Evolutionary conservation across 2,329 filamentous ascomycete species (phyloP).

Genomic region (Penicillium crustosum): DNA sequence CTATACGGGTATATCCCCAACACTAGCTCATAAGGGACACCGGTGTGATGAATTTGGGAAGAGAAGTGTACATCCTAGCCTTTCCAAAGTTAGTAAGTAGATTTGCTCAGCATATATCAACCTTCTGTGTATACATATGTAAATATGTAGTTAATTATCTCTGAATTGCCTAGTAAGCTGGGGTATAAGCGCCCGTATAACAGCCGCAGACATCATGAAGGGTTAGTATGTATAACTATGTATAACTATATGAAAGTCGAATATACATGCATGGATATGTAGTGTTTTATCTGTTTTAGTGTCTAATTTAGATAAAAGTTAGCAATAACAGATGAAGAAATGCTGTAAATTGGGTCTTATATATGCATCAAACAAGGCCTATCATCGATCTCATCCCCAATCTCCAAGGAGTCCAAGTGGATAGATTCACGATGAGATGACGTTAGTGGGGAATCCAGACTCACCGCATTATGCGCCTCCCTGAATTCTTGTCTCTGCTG

Average conservation of each 20-base stretch:
- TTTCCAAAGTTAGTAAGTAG: background rate
- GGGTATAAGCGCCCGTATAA: background rate
- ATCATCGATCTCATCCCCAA: background rate
- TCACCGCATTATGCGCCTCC: conserved; percentile 22
- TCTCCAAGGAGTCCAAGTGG: background rate
- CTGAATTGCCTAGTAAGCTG: background rate
- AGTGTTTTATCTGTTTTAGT: background rate
- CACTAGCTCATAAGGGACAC: background rate
- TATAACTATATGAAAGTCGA: background rate
- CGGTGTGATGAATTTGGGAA: background rate
- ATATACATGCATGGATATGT: background rate
- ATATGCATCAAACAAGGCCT: background rate
- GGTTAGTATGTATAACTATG: background rate
- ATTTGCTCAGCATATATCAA: background rate
- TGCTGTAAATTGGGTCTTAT: background rate
- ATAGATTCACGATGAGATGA: conserved; percentile 21
- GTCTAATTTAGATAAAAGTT: background rate
- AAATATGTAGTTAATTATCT: too few relatives aligned
- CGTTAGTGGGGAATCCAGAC: conserved; percentile 30
- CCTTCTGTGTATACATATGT: background rate
- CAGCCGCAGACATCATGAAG: background rate
- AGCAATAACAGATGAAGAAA: background rate
- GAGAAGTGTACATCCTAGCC: background rate
- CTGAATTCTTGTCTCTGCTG: background rate
- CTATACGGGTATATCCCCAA: background rate